These are phyloP conservation scores for Tylopilus vinaceipallidus DNA, from an alignment of 768 basidiomycete species.

Conservation along the genomic window DNA sequence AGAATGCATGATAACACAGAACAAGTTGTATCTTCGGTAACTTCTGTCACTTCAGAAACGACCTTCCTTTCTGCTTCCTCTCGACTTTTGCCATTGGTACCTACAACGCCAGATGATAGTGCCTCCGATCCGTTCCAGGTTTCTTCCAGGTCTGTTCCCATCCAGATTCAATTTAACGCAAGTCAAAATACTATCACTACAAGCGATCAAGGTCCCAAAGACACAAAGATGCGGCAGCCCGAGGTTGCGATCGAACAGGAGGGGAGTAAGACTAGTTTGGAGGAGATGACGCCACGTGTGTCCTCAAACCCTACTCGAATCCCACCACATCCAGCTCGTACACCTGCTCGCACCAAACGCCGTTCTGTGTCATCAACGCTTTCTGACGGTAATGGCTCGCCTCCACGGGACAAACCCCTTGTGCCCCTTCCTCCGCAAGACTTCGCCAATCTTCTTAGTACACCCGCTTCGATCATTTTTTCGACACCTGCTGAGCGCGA, in stretches of 20 bases:
- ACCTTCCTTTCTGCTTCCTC: constrained; percentile 57
- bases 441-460: constrained; percentile 60
- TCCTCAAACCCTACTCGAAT: constrained; percentile 26
- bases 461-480: constrained; percentile 80
- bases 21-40: constrained; percentile 46
- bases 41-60: constrained; percentile 36
- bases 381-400: constrained; percentile 58
- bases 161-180: constrained; percentile 46
- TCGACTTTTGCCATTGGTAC: constrained; percentile 47
- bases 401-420: constrained; percentile 45
- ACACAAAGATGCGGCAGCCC: constrained; percentile 38
- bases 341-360: constrained; percentile 92
- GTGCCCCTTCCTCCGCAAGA: constrained; percentile 45
- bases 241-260: constrained; percentile 57
- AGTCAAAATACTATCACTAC: constrained; percentile 65
- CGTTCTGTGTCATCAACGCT: constrained; percentile 90
- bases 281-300: constrained; percentile 9
- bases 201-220: constrained; percentile 26
- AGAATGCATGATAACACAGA: constrained; percentile 24
- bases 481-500: constrained; percentile 79
- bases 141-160: constrained; percentile 13
- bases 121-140: constrained; percentile 42
- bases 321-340: constrained; percentile 73
- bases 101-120: constrained; percentile 56
- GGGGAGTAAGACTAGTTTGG: neutral